Conservation (phyloP, 2,329 filamentous ascomycete genomes). For the Karstenula rhodostoma region DNA sequence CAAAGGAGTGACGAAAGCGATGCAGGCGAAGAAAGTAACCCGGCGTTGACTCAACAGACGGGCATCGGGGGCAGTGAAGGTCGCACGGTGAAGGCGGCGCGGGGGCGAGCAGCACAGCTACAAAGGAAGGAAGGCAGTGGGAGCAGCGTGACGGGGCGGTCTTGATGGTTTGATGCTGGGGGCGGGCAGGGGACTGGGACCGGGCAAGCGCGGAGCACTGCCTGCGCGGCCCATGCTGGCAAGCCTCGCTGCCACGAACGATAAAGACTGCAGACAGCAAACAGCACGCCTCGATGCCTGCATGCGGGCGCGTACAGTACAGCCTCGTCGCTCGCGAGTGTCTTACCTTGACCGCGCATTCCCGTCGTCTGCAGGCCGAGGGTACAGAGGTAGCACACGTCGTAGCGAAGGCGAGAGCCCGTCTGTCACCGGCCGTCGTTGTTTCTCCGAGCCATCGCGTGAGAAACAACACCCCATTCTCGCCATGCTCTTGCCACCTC, state of each 20-base stretch:
- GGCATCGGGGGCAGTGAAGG: conserved; percentile 20
- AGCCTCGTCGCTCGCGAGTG: neutral
- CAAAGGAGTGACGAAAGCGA: conserved; percentile 48
- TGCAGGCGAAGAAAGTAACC: conserved; percentile 14
- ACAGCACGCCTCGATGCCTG: neutral
- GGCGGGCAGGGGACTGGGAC: conserved; percentile 9
- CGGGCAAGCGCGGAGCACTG: conserved; percentile 5
- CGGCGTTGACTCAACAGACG: conserved; percentile 17
- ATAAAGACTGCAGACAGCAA: neutral
- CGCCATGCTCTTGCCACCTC: conserved; percentile 9
- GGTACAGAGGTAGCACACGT: neutral
- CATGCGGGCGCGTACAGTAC: conserved; percentile 8
- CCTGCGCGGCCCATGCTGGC: conserved; percentile 5
- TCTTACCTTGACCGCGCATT: neutral
- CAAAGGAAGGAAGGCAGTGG: conserved; percentile 3
- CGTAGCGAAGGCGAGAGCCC: neutral
- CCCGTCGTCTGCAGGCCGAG: neutral
- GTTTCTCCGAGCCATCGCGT: conserved; percentile 6
- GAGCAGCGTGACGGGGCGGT: conserved; percentile 10
- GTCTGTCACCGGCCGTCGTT: neutral
- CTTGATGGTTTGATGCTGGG: conserved; percentile 8
- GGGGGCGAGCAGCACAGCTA: neutral
- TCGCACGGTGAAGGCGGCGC: conserved; percentile 10
- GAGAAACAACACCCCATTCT: conserved; percentile 4
- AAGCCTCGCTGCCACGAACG: conserved; percentile 2